These are phyloP conservation scores for Coleophoma eucalyptorum DNA, from an alignment of 2,329 filamentous ascomycete species.

Conservation along the genomic window DNA sequence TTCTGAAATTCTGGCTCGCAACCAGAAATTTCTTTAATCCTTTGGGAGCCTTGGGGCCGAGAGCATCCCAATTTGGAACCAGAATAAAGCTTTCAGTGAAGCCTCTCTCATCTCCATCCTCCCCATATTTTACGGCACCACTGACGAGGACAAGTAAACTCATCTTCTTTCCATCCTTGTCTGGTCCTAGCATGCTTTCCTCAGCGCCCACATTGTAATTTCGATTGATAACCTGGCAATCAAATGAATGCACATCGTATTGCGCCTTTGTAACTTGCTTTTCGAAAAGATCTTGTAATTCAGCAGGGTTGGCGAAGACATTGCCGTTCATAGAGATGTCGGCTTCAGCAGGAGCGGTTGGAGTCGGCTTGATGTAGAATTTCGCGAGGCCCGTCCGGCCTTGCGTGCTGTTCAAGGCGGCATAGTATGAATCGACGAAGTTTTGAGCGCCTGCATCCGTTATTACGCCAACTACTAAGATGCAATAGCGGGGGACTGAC, in stretches of 20 bases:
- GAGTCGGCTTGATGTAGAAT: conserved; percentile 67
- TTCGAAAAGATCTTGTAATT: conserved; percentile 66
- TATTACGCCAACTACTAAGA: conserved; percentile 1
- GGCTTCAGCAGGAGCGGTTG: conserved; percentile 50
- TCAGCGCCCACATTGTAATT: conserved; percentile 57
- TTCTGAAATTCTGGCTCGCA: conserved; percentile 68
- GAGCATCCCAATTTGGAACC: conserved; percentile 68
- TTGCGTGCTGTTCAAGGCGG: conserved; percentile 59
- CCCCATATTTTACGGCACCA: conserved; percentile 67
- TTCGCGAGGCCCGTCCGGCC: conserved; percentile 44
- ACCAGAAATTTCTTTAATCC: conserved; percentile 60
- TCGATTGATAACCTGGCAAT: conserved; percentile 75
- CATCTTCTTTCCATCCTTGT: conserved; percentile 56
- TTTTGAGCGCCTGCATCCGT: conserved; percentile 56
- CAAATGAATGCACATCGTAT: conserved; percentile 73
- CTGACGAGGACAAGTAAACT: conserved; percentile 70
- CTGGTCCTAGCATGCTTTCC: conserved; percentile 34
- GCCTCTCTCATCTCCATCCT: conserved; percentile 45
- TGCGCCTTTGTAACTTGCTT: conserved; percentile 55
- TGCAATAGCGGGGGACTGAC: conserved; percentile 17
- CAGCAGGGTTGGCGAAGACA: conserved; percentile 54
- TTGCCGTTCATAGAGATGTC: conserved; percentile 81
- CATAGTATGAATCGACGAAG: conserved; percentile 74
- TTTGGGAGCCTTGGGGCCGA: conserved; percentile 47
- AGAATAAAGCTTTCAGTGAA: conserved; percentile 82